phyloP scores from a whole-genome alignment of 257 asterid species.

The Solanum gandarillasii region DNA sequence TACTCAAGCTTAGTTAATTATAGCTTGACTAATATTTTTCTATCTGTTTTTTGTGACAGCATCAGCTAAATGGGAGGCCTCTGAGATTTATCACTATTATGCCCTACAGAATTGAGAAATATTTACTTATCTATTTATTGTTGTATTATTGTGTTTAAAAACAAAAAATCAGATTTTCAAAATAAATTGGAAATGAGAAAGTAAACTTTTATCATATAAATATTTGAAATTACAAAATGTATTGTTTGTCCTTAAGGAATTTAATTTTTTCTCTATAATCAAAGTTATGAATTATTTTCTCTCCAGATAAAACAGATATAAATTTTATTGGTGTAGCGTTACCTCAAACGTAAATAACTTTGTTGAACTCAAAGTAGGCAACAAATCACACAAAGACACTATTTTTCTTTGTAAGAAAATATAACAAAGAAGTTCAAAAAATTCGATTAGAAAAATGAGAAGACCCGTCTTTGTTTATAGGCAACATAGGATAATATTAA shows the following conservation, averaged over 20 bases:
- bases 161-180: neutral
- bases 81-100: neutral
- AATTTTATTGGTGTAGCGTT: neutral
- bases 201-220: too few species aligned
- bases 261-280: neutral
- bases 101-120: neutral
- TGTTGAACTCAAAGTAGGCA: neutral
- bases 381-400: neutral
- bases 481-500: neutral
- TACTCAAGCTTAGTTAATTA: neutral
- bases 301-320: neutral
- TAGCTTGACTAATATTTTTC: neutral
- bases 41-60: neutral
- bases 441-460: neutral
- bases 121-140: neutral
- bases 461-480: neutral
- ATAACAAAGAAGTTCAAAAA: neutral
- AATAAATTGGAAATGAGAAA: neutral
- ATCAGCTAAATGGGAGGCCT: neutral
- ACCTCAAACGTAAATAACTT: neutral
- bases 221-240: neutral
- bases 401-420: neutral
- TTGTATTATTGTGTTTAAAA: neutral
- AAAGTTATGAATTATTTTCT: neutral
- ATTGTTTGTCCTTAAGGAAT: neutral